Base-by-base conservation (phyloP, 2,329 filamentous ascomycete species). In the Monosporascus ibericus region DNA sequence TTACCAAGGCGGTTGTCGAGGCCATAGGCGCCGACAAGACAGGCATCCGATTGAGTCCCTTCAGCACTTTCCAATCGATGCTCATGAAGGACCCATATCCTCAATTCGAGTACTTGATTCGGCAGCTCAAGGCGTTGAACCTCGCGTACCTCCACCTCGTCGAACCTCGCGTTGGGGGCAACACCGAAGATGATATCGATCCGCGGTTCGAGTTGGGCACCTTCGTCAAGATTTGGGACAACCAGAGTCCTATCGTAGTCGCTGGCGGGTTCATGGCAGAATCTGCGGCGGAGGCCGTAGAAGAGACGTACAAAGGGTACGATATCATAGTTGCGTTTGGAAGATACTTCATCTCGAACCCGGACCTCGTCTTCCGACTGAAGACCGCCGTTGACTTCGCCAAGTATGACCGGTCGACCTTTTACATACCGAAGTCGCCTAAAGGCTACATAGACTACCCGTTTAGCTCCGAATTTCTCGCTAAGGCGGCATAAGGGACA, bases 141-240 rank as follows among this genome's bases (percentile, higher is more conserved):
- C 70, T 86, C 22, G 75, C 81, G 1, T 85, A 80, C 64, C 60
- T 82, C 9, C 81, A 84, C 63, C 57, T 83, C 5, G 72, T 86
- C 15, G 80, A 85, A 60, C 72, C 77, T 3, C 72, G 79, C 4
- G 68, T 80, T 6, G 63, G 70, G 5, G 72, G 73, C 9, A 68
- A 64, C 46, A 60, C 60, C 4, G 71, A 76, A 50, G 53, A 68
- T 17, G 75, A 76, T 3, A 50, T 36, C 18, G 69, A 70, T 6
- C 57, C 64, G 3, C 58, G 67, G 2, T 63, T 67, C 6, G 66
- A 69, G 51, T 60, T 78, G 52, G 69, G 76, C 25, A 75, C 74
- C 59, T 63, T 78, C 48, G 48, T 79, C 37, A 60, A 74, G 53
- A 63, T 70, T 8, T 81, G 75, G 74, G 66, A 64, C 20, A 68